Evolutionary conservation across 148 eudicot genomes (phyloP).

Genomic region (Vaccinium darrowii): DNA sequence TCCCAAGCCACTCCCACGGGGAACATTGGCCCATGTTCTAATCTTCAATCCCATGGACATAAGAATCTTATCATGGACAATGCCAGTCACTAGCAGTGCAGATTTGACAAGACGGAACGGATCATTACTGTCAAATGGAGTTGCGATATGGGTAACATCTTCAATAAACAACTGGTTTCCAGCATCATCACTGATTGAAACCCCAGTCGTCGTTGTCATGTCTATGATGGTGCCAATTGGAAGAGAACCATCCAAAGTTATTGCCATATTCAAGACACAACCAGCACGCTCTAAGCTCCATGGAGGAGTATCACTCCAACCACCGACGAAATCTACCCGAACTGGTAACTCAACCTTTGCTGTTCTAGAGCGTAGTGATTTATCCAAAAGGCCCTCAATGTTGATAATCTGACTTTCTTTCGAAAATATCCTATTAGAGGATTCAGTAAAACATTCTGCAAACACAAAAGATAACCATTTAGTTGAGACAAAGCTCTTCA

Average conservation of each 20-base stretch:
- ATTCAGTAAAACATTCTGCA: slow-evolving; percentile 58
- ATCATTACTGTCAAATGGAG: slow-evolving; percentile 77
- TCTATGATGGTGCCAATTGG: slow-evolving; percentile 85
- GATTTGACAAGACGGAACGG: slow-evolving; percentile 96
- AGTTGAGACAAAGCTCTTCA: slow-evolving; percentile 1
- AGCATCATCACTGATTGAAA: slow-evolving; percentile 59
- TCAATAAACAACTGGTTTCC: slow-evolving; percentile 58
- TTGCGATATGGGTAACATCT: slow-evolving; percentile 49
- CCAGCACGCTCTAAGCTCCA: slow-evolving; percentile 99
- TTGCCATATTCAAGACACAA: slow-evolving; percentile 94
- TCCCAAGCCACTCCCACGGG: slow-evolving; percentile 99
- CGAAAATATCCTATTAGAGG: slow-evolving; percentile 36
- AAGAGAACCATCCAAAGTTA: slow-evolving; percentile 70
- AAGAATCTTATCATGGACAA: slow-evolving; percentile 46
- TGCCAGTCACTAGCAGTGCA: slow-evolving; percentile 80
- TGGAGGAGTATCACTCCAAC: slow-evolving; percentile 99
- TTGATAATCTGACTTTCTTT: slow-evolving; percentile 28
- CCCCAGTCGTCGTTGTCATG: slow-evolving; percentile 44
- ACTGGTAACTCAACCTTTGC: slow-evolving; percentile 93
- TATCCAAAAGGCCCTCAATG: slow-evolving; percentile 23
- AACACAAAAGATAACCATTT: slow-evolving; percentile 13
- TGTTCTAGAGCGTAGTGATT: slow-evolving; percentile 32
- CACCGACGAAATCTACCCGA: slow-evolving; percentile 96
- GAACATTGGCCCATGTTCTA: slow-evolving; percentile 92
- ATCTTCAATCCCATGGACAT: slow-evolving; percentile 56